phyloP scores from a whole-genome alignment of 2,329 filamentous ascomycete genomes.

The Penicillium griseofulvum region DNA sequence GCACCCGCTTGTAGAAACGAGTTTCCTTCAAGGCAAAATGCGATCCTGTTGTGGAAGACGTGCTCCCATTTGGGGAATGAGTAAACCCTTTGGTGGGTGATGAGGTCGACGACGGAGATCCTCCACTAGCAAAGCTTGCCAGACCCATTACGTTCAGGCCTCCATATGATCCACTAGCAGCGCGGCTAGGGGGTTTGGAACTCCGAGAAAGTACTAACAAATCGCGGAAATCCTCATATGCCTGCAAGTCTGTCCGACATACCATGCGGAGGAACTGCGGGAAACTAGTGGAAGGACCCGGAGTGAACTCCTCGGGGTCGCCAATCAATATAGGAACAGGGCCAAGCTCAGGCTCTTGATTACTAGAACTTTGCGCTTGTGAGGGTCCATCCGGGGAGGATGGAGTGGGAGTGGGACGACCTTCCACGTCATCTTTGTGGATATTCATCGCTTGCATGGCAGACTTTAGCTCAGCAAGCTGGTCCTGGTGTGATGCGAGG shows the following conservation, averaged over 20 bases:
- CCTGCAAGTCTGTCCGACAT: constrained; percentile 73
- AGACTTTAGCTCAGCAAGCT: constrained; percentile 82
- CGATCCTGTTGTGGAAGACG: constrained; percentile 44
- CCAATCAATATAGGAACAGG: constrained; percentile 52
- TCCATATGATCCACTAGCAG: constrained; percentile 68
- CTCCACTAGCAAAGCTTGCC: constrained; percentile 41
- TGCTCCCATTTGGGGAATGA: constrained; percentile 50
- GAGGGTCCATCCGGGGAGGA: constrained; percentile 70
- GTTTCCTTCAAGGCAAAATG: constrained; percentile 72
- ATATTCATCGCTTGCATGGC: constrained; percentile 88
- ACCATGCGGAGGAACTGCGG: constrained; percentile 79
- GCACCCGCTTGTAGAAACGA: constrained; percentile 86
- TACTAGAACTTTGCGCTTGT: constrained; percentile 54
- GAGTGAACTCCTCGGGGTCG: constrained; percentile 53
- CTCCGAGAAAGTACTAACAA: constrained; percentile 68
- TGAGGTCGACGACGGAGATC: constrained; percentile 60
- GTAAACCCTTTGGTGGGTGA: constrained; percentile 58
- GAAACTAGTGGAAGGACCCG: constrained; percentile 69
- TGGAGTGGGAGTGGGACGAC: constrained; percentile 67
- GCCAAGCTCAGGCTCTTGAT: constrained; percentile 60
- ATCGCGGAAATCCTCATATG: constrained; percentile 81
- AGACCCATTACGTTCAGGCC: constrained; percentile 60
- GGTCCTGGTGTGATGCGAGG: constrained; percentile 86
- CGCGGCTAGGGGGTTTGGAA: constrained; percentile 62
- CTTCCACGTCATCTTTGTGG: constrained; percentile 65